Evolutionary conservation across 768 basidiomycete species (phyloP).

Genomic region (Pilatotrama ljubarskyi): DNA sequence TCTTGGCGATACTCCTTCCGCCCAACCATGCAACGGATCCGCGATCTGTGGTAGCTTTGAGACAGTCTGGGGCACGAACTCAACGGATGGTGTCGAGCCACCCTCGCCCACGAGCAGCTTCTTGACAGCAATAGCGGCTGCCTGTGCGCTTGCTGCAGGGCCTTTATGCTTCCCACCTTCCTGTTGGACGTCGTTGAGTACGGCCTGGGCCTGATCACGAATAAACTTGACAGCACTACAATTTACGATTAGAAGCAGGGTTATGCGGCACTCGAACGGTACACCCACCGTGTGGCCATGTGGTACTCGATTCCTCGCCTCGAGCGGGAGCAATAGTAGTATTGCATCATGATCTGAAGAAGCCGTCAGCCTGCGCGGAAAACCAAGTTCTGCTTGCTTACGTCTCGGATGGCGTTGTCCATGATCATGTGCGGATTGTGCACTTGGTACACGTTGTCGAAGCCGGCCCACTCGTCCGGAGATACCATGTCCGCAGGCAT

Average conservation of each 20-base stretch:
- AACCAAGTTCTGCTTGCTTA: conserved; percentile 39
- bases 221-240: conserved; percentile 82
- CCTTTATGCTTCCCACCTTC: conserved; percentile 32
- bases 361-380: background rate
- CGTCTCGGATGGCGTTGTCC: conserved; percentile 77
- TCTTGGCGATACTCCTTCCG: conserved; percentile 63
- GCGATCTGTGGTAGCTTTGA: conserved; percentile 37
- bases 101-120: conserved; percentile 61
- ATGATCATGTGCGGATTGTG: conserved; percentile 83
- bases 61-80: conserved; percentile 36
- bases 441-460: conserved; percentile 89
- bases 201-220: conserved; percentile 71
- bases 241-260: conserved; percentile 1
- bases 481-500: conserved; percentile 70
- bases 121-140: conserved; percentile 65
- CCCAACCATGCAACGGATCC: conserved; percentile 72
- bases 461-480: conserved; percentile 72
- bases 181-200: conserved; percentile 31
- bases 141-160: conserved; percentile 52
- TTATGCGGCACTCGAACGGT: conserved; percentile 8
- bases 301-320: conserved; percentile 84
- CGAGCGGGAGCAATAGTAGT: conserved; percentile 80
- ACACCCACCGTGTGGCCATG: conserved; percentile 74
- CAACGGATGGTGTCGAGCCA: conserved; percentile 39
- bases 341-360: conserved; percentile 77